These are phyloP conservation scores for Teunomyces stri DNA, from an alignment of 805 yeast genomes.

Conservation along the genomic window DNA sequence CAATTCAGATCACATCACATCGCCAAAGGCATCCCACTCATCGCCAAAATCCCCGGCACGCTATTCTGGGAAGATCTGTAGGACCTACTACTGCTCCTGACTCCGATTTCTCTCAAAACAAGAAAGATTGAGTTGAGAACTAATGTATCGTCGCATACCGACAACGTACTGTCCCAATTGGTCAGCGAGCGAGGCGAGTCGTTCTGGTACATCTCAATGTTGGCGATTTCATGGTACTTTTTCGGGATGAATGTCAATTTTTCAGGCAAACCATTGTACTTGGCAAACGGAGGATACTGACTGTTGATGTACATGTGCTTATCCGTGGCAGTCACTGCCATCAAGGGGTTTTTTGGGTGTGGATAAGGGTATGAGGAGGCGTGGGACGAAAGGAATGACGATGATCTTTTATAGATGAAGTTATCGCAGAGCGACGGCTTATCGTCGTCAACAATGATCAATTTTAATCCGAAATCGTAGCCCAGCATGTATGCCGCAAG, in stretches of 20 bases:
- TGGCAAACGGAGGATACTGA: conserved; percentile 40
- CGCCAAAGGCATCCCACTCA: background rate
- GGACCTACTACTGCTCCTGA: conserved; percentile 23
- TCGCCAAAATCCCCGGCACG: background rate
- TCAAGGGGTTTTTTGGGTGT: conserved; percentile 2
- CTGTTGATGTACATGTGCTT: conserved; percentile 20
- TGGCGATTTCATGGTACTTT: conserved; percentile 34
- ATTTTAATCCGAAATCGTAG: conserved; percentile 32
- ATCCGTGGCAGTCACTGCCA: conserved; percentile 7
- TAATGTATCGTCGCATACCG: conserved; percentile 31
- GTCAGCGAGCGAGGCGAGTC: background rate
- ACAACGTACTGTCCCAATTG: conserved; percentile 26
- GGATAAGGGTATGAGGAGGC: background rate
- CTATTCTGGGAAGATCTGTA: background rate
- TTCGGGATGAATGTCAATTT: conserved; percentile 28
- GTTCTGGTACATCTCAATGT: conserved; percentile 35
- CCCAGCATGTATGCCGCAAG: conserved; percentile 25
- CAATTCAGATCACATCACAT: background rate
- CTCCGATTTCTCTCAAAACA: conserved; percentile 30
- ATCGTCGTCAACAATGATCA: conserved; percentile 31
- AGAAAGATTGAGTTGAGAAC: conserved; percentile 30
- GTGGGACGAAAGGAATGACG: conserved; percentile 15
- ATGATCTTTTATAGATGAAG: conserved; percentile 27
- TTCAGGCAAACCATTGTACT: conserved; percentile 11
- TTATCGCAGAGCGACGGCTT: conserved; percentile 37